Base-by-base conservation (phyloP, 2,329 filamentous ascomycete genomes). In the Apiospora saccharicola region DNA sequence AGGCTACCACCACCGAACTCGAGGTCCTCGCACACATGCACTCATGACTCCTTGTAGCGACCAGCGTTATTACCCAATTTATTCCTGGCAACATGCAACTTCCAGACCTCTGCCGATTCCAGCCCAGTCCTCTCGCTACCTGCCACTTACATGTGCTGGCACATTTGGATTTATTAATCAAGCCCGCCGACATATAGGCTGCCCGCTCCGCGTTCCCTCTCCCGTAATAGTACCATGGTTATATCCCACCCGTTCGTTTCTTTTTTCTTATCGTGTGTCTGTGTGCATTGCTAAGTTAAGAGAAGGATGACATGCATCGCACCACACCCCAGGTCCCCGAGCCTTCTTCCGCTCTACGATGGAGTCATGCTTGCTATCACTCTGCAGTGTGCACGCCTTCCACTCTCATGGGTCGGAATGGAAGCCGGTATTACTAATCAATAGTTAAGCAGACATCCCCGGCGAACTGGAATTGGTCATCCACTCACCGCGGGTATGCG, bases 361-460 rank as follows among this genome's bases (percentile, higher is more conserved):
- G n/a, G 24, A 30, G n/a, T 34, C 24, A 16, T 30, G 30, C 14
- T 49, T 22, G 22, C 24, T 26, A 34, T 8, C 37, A 19, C 53
- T 22, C 53, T 37, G 30, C 14, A 14, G 5, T 26, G 26, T 57
- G 22, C 34, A 13, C n/a, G 57, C 34, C 57, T 64, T n/a, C 4
- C 22, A 6, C 16, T 41, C 57, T 41, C 57, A 64, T 41, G 34
- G 57, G 57, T 24, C 19, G 34, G 34, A 41, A 41, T 7, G 5
- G 34, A 64, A n/a, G 16, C 57, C 34, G 57, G 4, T n/a, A 64
- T 64, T 64, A 64, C 22, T 64, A 41, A 64, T 64, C 57, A 64
- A 14, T n/a, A 41, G 3, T n/a, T 41, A n/a, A 41, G 57, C 57
- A 64, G 10, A 19, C 34, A 41, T n/a, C 34, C 30, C 57, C 37